These are phyloP conservation scores for Podospora pseudocomata DNA, from an alignment of 495 filamentous ascomycete species.

Conservation along the genomic window DNA sequence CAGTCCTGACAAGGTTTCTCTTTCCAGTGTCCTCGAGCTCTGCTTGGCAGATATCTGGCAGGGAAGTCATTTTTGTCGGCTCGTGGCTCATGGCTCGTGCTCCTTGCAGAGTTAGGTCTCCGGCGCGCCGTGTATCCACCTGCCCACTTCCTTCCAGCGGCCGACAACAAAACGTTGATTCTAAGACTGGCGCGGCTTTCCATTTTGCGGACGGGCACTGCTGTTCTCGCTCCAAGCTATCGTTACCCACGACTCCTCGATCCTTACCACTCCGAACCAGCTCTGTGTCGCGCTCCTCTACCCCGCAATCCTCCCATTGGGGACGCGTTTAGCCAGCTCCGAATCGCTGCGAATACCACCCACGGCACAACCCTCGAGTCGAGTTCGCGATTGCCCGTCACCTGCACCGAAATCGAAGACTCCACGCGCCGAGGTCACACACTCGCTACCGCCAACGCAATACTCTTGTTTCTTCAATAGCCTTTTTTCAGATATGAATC, in stretches of 20 bases:
- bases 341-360: background rate
- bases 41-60: background rate
- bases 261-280: background rate
- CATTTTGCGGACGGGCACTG: conserved; percentile 4
- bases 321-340: background rate
- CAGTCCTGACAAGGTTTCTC: too few species aligned
- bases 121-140: conserved; percentile 4
- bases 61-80: background rate
- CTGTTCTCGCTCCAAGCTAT: background rate
- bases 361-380: background rate
- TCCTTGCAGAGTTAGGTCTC: conserved; percentile 5
- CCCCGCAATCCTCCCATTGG: conserved; percentile 5
- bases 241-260: background rate
- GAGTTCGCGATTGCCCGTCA: background rate
- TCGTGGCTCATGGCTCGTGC: conserved; percentile 7
- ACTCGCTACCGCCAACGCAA: background rate
- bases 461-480: background rate
- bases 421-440: background rate
- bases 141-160: background rate
- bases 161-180: conserved; percentile 1
- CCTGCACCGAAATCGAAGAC: background rate
- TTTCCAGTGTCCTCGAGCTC: background rate
- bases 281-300: conserved; percentile 1
- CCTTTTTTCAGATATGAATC: background rate
- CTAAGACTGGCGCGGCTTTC: background rate